Evolutionary conservation across 192 early-diverging fungal species (phyloP).

Genomic region (Coemansia sp.): DNA sequence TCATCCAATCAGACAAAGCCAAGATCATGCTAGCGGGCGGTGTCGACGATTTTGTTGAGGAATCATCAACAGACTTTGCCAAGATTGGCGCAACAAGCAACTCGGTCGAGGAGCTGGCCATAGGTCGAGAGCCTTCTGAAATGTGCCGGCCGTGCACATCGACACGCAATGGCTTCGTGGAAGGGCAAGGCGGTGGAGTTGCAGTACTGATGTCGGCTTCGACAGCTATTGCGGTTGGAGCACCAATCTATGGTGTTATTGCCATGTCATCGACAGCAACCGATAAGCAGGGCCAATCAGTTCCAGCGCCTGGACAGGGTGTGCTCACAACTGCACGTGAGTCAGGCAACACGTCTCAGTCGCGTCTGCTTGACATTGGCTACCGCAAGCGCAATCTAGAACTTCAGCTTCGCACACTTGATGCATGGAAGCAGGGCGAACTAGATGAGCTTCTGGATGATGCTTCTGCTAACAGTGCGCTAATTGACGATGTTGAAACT

Average conservation of each 20-base stretch:
- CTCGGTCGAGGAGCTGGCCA: slow-evolving; percentile 78
- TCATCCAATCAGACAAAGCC: slow-evolving; percentile 83
- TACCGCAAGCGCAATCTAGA: slow-evolving; percentile 78
- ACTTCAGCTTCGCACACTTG: slow-evolving; percentile 12
- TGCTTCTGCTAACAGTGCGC: too few species aligned
- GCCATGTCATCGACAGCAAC: slow-evolving; percentile 84
- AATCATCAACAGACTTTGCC: slow-evolving; percentile 84
- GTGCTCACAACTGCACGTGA: slow-evolving; percentile 86
- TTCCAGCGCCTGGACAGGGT: slow-evolving; percentile 91
- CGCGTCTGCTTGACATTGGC: slow-evolving; percentile 69
- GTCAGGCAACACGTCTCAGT: slow-evolving; percentile 49
- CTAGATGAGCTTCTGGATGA: neutral
- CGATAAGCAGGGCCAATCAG: slow-evolving; percentile 91
- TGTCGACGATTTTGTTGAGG: slow-evolving; percentile 85
- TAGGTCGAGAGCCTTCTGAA: slow-evolving; percentile 81
- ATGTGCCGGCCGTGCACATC: slow-evolving; percentile 89
- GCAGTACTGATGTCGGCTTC: slow-evolving; percentile 84
- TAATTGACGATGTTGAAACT: neutral
- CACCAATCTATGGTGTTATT: slow-evolving; percentile 87
- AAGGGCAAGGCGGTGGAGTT: slow-evolving; percentile 84
- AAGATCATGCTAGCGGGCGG: slow-evolving; percentile 89
- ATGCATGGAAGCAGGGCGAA: slow-evolving; percentile 9
- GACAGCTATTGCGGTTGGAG: slow-evolving; percentile 84
- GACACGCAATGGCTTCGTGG: slow-evolving; percentile 89
- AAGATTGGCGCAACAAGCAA: slow-evolving; percentile 95